Base-by-base conservation (phyloP, 2,329 filamentous ascomycete species). In the Claviceps fusiformis region DNA sequence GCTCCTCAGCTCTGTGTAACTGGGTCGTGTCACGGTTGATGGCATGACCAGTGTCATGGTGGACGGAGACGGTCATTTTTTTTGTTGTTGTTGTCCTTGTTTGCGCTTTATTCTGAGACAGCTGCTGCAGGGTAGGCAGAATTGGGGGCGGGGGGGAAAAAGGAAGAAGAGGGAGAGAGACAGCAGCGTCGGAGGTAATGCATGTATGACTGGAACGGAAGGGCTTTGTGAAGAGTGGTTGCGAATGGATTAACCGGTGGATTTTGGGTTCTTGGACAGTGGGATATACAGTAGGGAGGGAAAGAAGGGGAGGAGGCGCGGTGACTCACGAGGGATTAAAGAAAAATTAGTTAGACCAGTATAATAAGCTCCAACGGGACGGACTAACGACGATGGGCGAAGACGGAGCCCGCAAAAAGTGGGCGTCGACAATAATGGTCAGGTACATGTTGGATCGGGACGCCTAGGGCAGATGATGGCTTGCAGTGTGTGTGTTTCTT, bases 1-100 rank as follows among this genome's bases (percentile, higher is more conserved):
- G 59, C 55, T 69, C 67, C 52, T 62, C 65, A 59, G 67, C 67
- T 61, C 67, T 64, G 59, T 61, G 60, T 24, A 68, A 62, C 55
- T 45, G 47, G n/a, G 60, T 54, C 29, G 59, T 54, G 53, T 60
- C 60, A 51, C 62, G 59, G 56, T 59, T 62, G 47, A 62, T 62
- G 10, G 39, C 54, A 43, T 55, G 27, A n/a, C 54, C 54, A 37
- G 56, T 43, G 56, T 49, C 48, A 41, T 54, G 54, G 56, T 60
- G 45, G 50, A 13, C 8, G 11, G 37, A 45, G 17, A 10, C 17
- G 8, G 17, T 46, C 37, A 43, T 41, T 41, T 41, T 41, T 8
- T 41, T 41, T 15, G 11, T 13, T 15, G 24, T 41, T 41, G 31
- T 9, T 33, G 31, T 9, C 11, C 8, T 11, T 2, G 37, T 24